A percentile compares a stretch with the other conserved stretches of the same genome.
Evolutionary conservation across 257 asterid genomes (phyloP).

Genomic region (Schizonepeta tenuifolia): DNA sequence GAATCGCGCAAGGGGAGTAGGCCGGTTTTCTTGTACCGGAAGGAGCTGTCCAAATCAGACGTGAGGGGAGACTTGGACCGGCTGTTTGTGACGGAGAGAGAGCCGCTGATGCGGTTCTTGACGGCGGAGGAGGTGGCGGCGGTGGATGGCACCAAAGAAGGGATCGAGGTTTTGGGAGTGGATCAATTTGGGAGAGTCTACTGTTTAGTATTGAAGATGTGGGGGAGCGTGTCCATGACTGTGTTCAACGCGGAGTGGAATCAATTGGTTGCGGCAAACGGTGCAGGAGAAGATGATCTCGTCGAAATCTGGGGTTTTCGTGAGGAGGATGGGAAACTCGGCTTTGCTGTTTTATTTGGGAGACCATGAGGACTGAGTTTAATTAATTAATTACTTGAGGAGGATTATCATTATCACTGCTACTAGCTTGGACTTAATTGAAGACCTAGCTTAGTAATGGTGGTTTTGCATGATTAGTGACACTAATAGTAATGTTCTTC

Average conservation of each 20-base stretch:
- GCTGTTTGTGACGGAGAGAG: background rate
- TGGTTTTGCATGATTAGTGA: background rate
- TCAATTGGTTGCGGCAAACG: background rate
- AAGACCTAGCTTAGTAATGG: too few relatives aligned
- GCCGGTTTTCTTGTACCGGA: background rate
- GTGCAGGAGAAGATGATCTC: background rate
- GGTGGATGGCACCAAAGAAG: background rate
- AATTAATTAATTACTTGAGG: too few relatives aligned
- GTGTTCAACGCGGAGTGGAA: background rate
- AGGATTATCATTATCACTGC: too few relatives aligned
- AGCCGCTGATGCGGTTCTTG: background rate
- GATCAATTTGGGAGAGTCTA: background rate
- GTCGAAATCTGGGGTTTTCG: constrained; percentile 4
- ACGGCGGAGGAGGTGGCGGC: constrained; percentile 18
- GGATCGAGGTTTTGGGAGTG: background rate
- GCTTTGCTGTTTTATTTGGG: background rate
- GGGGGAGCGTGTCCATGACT: background rate
- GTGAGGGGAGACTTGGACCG: background rate
- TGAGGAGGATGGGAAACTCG: background rate
- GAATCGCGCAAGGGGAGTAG: background rate
- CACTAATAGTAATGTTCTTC: background rate
- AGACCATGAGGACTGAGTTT: background rate
- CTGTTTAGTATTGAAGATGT: background rate
- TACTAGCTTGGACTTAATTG: too few relatives aligned
- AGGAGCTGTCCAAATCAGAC: background rate